These are phyloP conservation scores for Fusarium sp. DNA, from an alignment of 2,329 filamentous ascomycete genomes.

Conservation along the genomic window DNA sequence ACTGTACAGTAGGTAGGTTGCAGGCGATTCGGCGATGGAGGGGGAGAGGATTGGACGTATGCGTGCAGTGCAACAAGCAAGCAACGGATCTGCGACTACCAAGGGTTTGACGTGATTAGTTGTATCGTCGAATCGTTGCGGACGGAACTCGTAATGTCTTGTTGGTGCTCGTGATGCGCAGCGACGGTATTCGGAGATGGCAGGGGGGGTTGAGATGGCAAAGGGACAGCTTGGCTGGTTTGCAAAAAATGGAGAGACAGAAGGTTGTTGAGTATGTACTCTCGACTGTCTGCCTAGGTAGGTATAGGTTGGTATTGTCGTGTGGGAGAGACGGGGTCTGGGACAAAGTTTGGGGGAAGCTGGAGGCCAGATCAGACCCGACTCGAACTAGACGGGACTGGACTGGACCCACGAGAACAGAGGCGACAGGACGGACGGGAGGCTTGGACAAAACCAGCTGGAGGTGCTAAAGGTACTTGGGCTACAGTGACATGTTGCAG, in stretches of 20 bases:
- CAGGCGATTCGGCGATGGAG: conserved; percentile 13
- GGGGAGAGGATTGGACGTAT: conserved; percentile 6
- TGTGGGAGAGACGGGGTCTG: conserved; percentile 25
- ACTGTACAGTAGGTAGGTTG: conserved; percentile 2
- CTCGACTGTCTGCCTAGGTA: too few species aligned
- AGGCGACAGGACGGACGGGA: conserved; percentile 18
- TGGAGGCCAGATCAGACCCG: conserved; percentile 38
- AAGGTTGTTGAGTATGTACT: conserved; percentile 17
- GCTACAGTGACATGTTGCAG: neutral
- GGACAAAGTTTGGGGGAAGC: conserved; percentile 38
- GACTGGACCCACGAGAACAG: neutral
- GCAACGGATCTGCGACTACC: conserved; percentile 10
- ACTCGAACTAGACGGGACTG: conserved; percentile 25
- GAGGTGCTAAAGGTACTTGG: conserved; percentile 18
- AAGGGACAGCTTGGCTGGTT: conserved; percentile 47
- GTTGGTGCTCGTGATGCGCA: conserved; percentile 38
- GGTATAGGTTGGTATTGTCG: conserved; percentile 19
- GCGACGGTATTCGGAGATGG: conserved; percentile 29
- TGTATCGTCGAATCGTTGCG: conserved; percentile 22
- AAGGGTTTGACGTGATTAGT: conserved; percentile 11
- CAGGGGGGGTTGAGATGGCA: conserved; percentile 27
- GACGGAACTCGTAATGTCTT: conserved; percentile 24
- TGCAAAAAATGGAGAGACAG: conserved; percentile 33
- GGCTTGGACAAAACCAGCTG: conserved; percentile 35
- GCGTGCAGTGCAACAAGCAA: conserved; percentile 25